These are phyloP conservation scores for Salix brachista DNA, from an alignment of 345 rosid species.

Conservation along the genomic window DNA sequence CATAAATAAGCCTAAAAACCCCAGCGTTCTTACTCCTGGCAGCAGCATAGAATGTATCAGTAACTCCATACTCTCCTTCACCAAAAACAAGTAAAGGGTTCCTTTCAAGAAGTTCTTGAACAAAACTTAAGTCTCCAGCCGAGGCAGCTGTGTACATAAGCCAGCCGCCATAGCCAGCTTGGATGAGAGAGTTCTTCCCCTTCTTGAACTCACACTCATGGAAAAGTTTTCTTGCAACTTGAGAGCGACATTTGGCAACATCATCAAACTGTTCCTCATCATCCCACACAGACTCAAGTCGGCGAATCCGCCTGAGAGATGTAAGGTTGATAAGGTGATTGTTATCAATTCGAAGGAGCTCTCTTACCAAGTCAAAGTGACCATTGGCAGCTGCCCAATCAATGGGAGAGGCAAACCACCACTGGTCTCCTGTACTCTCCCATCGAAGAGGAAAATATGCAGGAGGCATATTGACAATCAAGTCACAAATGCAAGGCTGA, in stretches of 20 bases:
- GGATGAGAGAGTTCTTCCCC: slow-evolving; percentile 59
- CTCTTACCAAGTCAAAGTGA: slow-evolving; percentile 81
- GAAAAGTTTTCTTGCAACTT: slow-evolving; percentile 66
- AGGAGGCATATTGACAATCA: slow-evolving; percentile 46
- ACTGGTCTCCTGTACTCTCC: slow-evolving; percentile 94
- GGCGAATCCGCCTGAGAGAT: slow-evolving; percentile 84
- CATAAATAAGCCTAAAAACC: slow-evolving; percentile 65
- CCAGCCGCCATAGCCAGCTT: slow-evolving; percentile 89
- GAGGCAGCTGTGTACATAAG: slow-evolving; percentile 89
- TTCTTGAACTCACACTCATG: slow-evolving; percentile 52
- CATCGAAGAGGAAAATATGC: slow-evolving; percentile 80
- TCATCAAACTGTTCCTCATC: slow-evolving; percentile 63
- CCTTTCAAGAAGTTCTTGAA: slow-evolving; percentile 59
- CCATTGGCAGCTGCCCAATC: slow-evolving; percentile 94
- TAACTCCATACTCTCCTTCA: slow-evolving; percentile 92
- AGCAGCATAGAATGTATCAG: slow-evolving; percentile 82
- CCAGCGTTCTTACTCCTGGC: slow-evolving; percentile 63
- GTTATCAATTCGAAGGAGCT: slow-evolving; percentile 74
- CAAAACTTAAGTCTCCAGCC: slow-evolving; percentile 74
- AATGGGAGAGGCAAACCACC: slow-evolving; percentile 98
- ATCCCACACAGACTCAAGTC: slow-evolving; percentile 95
- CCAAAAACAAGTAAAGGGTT: slow-evolving; percentile 81
- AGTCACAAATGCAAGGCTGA: neutral
- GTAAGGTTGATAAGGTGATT: slow-evolving; percentile 90
- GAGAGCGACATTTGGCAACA: slow-evolving; percentile 61